Base-by-base conservation (phyloP, 1,284 basidiomycete genomes). In the Baeospora myosura region DNA sequence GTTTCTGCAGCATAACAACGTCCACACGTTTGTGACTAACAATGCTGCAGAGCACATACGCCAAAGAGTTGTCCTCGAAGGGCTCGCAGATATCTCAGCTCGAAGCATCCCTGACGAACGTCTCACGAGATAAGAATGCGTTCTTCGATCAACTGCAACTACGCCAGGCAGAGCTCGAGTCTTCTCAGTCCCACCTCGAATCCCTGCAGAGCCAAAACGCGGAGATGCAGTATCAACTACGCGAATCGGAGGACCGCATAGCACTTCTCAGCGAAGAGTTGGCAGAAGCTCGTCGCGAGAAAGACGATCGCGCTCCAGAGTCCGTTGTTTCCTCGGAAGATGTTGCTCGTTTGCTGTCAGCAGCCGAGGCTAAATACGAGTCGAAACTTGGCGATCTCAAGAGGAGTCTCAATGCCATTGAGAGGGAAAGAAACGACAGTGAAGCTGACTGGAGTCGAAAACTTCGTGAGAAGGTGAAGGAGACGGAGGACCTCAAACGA, bases 371-470 rank as follows among this genome's bases (percentile, higher is more conserved):
- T 24, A 83, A 82, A 57, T 83, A 88, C 50, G 88, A 92, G 53
- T 60, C 73, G 1, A 85, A 78, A 49, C 61, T 95, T 4, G 66
- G 76, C 1, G 88, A 90, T 48, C 62, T 93, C 46, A 75, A 74
- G 44, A 64, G 70, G 45, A 72, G 74, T 35, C 56, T 88, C 14
- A 52, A 61, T 7, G 64, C 65, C 14, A 57, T 76, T 17, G 88
- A 91, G 60, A 76, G 72, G 52, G 89, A 92, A 56, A 70, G 86
- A 22, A 78, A 72, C 41, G 88, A 89, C 44, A 75, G 75, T 22
- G 92, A 96, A 51, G 80, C 83, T 28, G 84, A 88, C 49, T 92
- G 90, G 87, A 86, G 83, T 52, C 71, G 72, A 45, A 92, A 84
- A 53, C 62, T 91, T 28, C 72, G 73, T 24, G 84, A 86, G 51